Conservation (phyloP, 371 early-diverging fungal species). For the Mortierella sp. region DNA sequence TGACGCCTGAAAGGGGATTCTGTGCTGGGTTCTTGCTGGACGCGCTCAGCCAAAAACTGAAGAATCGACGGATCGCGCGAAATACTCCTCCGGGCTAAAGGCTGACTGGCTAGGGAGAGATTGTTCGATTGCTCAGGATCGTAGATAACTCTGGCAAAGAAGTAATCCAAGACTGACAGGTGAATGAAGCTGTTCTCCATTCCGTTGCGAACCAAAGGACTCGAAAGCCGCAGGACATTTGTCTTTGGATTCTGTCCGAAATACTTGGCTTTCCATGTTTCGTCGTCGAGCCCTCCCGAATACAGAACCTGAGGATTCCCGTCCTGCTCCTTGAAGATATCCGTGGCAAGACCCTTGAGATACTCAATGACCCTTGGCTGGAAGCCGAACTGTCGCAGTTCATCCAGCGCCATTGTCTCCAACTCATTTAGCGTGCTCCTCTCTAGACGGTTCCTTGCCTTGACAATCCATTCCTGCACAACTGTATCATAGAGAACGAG, state of each 20-base stretch:
- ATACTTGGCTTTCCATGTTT: neutral
- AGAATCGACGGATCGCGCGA: conserved; percentile 8
- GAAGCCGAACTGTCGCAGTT: neutral
- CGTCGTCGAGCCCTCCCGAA: neutral
- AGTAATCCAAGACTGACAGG: conserved; percentile 8
- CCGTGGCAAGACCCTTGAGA: neutral
- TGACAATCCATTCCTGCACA: neutral
- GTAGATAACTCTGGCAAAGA: neutral
- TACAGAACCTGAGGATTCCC: neutral
- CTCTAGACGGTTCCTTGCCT: neutral
- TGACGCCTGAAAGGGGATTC: neutral
- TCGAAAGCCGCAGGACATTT: neutral
- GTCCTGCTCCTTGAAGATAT: neutral
- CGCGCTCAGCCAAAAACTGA: conserved; percentile 14
- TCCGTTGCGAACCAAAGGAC: neutral
- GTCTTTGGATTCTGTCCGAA: neutral
- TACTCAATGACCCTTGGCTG: neutral
- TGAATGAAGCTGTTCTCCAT: conserved; percentile 13
- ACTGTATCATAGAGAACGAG: neutral
- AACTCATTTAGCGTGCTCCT: neutral
- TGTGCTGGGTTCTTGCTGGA: neutral
- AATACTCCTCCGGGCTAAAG: conserved; percentile 10
- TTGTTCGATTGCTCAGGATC: neutral
- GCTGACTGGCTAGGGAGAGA: neutral
- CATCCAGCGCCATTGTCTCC: neutral